Percentiles rank a stretch among this genome's conserved stretches.
These are phyloP conservation scores for Verticillium zaregamsianum DNA, from an alignment of 2,329 filamentous ascomycete genomes.

Conservation along the genomic window DNA sequence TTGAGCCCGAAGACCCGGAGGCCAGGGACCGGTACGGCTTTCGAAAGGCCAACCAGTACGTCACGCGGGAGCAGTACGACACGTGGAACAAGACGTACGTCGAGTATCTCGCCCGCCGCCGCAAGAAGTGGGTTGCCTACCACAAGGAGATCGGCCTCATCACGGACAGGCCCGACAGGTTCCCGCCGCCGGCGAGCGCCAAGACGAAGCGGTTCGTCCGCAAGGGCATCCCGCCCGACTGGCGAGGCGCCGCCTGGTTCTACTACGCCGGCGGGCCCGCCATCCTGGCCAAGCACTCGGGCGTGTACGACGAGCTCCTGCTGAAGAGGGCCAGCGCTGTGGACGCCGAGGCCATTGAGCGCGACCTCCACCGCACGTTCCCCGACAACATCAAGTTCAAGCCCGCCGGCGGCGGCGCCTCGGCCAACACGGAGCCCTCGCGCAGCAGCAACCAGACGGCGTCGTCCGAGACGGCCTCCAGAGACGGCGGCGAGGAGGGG, in stretches of 20 bases:
- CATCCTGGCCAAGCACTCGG: constrained; percentile 69
- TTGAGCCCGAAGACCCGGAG: constrained; percentile 42
- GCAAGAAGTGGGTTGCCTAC: constrained; percentile 76
- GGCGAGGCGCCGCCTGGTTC: constrained; percentile 95
- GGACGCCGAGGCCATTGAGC: constrained; percentile 86
- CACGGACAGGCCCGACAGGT: constrained; percentile 67
- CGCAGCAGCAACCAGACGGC: constrained; percentile 22
- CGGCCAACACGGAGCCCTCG: constrained; percentile 15
- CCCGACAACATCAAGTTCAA: constrained; percentile 93
- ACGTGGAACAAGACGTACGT: constrained; percentile 74
- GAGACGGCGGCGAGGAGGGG: constrained; percentile 15
- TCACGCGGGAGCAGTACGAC: constrained; percentile 75
- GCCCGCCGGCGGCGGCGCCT: constrained; percentile 35
- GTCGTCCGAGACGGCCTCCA: constrained; percentile 20
- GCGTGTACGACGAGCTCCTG: constrained; percentile 71
- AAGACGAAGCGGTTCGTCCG: constrained; percentile 88
- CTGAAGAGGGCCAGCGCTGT: constrained; percentile 60
- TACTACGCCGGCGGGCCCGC: constrained; percentile 88
- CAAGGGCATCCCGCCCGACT: constrained; percentile 91
- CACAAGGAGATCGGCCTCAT: constrained; percentile 73
- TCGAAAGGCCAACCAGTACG: constrained; percentile 78
- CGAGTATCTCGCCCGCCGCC: constrained; percentile 68
- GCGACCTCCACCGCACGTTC: constrained; percentile 89
- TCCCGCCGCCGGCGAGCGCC: constrained; percentile 71
- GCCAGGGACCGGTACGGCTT: constrained; percentile 84